Evolutionary conservation across 1,284 basidiomycete genomes (phyloP), one percentile per base, ranked within the genome.

Genomic region (Ganoderma lingzhi): DNA sequence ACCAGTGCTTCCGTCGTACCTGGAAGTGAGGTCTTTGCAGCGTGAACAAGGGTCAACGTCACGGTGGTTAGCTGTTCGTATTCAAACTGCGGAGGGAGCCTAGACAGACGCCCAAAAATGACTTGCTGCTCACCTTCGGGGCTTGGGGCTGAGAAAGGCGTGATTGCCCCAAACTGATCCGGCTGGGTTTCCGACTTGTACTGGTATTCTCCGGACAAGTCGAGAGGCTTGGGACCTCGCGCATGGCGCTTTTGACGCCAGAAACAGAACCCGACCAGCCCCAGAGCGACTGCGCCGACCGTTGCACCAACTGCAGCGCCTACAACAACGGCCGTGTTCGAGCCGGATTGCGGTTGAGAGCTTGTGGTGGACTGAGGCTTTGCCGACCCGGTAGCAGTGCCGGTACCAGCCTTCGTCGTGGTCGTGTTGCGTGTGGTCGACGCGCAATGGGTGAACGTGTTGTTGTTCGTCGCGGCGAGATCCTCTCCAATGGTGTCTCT

Each of bases 361-460:
- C 32, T 64, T 14, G 68, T 19, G 15, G 32, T 35, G 8, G 71
- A 53, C 12, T 68, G 45, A 6, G 58, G 19, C 37, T 23, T 41
- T 19, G 65, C 17, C 4, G 23, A 62, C 2, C 60, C 37, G 15
- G 68, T 30, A 8, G 42, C n/a, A 0, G 67, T 62, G 15, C 19
- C 19, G 44, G 42, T 45, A 8, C 19, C 37, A 32, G 63, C 55
- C 35, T 41, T 62, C 2, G 68, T 59, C 2, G 39, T 56, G 10
- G 68, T 70, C 12, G 44, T 61, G 64, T 69, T 69, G 19, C 55
- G 56, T 19, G 67, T 69, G 6, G 72, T 73, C 4, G 70, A 71
- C 19, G 68, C 68, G 59, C 71, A 73, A 14, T 72, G 59, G n/a
- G 71, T 75, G 64, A 75, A 75, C 12, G 74, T 73, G 67, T 75